These are phyloP conservation scores for Vitellaria paradoxa DNA, from an alignment of 179 eudicot genomes.

Conservation along the genomic window DNA sequence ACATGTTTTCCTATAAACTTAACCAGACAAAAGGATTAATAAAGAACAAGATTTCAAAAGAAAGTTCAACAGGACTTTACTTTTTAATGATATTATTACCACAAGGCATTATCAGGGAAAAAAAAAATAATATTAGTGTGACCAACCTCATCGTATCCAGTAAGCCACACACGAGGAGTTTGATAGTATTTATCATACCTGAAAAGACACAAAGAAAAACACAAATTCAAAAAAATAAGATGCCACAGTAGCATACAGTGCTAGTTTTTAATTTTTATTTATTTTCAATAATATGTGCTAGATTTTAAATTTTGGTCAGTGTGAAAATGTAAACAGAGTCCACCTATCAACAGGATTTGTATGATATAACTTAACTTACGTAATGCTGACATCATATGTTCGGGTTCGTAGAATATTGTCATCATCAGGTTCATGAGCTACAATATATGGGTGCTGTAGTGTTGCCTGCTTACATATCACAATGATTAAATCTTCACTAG, in stretches of 20 bases:
- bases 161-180: conserved; percentile 99
- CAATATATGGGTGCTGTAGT: conserved; percentile 71
- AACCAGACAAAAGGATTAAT: neutral
- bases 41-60: neutral
- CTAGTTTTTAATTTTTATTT: too few species aligned
- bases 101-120: neutral
- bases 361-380: conserved; percentile 47
- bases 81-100: neutral
- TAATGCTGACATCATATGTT: conserved; percentile 97
- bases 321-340: neutral
- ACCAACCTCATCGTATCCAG: conserved; percentile 98
- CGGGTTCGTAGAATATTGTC: conserved; percentile 92
- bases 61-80: neutral
- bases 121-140: neutral
- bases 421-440: conserved; percentile 96
- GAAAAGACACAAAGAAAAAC: conserved; percentile 11
- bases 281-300: neutral
- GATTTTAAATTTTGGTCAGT: neutral
- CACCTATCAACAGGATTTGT: neutral
- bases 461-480: conserved; percentile 61
- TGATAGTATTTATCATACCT: conserved; percentile 99
- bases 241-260: neutral
- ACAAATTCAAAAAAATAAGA: neutral
- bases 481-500: neutral
- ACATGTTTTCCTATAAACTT: neutral